These are phyloP conservation scores for Cudoniella acicularis DNA, from an alignment of 495 filamentous ascomycete genomes.

Conservation along the genomic window DNA sequence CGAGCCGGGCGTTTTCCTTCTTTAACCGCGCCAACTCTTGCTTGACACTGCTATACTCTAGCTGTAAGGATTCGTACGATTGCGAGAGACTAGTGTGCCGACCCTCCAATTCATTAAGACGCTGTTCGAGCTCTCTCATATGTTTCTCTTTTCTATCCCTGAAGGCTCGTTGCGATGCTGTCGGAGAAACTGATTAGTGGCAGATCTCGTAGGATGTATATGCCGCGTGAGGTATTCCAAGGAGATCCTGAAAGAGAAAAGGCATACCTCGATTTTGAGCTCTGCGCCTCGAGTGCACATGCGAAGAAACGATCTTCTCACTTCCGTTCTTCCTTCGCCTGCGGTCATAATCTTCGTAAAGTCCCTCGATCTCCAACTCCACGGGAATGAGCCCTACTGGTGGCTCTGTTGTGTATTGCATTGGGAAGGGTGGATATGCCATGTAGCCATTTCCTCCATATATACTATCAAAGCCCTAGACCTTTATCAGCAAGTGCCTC, in stretches of 20 bases:
- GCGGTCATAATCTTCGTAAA: conserved; percentile 25
- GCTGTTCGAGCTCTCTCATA: conserved; percentile 85
- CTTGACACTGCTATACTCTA: conserved; percentile 72
- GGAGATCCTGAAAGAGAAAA: not conserved
- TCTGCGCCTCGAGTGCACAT: conserved; percentile 27
- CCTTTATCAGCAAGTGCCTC: not conserved
- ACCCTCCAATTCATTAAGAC: conserved; percentile 50
- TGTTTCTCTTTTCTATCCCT: conserved; percentile 93
- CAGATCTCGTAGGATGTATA: not conserved
- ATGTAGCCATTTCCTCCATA: conserved; percentile 20
- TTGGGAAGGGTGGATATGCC: conserved; percentile 21
- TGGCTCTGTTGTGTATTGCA: conserved; percentile 19
- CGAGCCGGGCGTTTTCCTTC: conserved; percentile 7
- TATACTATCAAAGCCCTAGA: conserved; percentile 21
- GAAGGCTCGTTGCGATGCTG: conserved; percentile 89
- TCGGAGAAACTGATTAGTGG: conserved; percentile 30
- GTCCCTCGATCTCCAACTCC: conserved; percentile 25
- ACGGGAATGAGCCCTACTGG: conserved; percentile 25
- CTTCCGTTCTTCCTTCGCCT: conserved; percentile 20
- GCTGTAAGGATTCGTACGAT: conserved; percentile 32
- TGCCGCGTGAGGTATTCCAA: too few species aligned
- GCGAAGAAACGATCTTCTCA: conserved; percentile 24
- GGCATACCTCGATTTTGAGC: conserved; percentile 21
- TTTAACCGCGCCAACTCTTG: conserved; percentile 21
- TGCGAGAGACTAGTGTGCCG: conserved; percentile 38